These are phyloP conservation scores for Euphorbia pulcherrima DNA, from an alignment of 345 rosid species.

Conservation along the genomic window DNA sequence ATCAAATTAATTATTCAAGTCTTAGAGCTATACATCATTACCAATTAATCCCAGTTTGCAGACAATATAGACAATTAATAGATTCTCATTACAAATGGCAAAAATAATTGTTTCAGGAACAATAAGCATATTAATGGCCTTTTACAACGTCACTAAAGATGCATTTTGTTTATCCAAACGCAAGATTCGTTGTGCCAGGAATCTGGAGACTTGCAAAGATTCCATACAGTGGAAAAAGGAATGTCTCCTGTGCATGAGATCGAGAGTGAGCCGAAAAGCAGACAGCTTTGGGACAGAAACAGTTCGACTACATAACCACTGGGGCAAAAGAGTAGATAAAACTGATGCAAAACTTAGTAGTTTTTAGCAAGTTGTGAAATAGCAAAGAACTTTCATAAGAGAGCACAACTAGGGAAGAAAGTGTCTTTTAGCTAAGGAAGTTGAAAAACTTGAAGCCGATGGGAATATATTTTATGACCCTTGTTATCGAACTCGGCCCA, in stretches of 20 bases:
- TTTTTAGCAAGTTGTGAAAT: not conserved
- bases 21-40: too few relatives aligned
- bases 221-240: not conserved
- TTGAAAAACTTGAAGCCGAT: not conserved
- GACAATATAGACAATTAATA: too few relatives aligned
- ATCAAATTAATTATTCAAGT: too few relatives aligned
- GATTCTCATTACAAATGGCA: too few relatives aligned
- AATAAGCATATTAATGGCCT: not conserved
- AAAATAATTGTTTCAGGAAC: too few relatives aligned
- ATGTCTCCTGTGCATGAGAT: not conserved
- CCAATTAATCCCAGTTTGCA: too few relatives aligned
- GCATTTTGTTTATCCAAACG: not conserved
- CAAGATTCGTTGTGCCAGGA: not conserved
- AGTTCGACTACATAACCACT: not conserved
- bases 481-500: not conserved
- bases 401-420: not conserved
- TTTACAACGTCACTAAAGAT: not conserved
- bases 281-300: not conserved
- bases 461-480: not conserved
- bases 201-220: not conserved
- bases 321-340: not conserved
- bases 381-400: not conserved
- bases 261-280: not conserved
- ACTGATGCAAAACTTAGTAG: not conserved
- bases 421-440: not conserved